Evolutionary conservation across 257 asterid species (phyloP).

Genomic region (Ophiorrhiza pumila): DNA sequence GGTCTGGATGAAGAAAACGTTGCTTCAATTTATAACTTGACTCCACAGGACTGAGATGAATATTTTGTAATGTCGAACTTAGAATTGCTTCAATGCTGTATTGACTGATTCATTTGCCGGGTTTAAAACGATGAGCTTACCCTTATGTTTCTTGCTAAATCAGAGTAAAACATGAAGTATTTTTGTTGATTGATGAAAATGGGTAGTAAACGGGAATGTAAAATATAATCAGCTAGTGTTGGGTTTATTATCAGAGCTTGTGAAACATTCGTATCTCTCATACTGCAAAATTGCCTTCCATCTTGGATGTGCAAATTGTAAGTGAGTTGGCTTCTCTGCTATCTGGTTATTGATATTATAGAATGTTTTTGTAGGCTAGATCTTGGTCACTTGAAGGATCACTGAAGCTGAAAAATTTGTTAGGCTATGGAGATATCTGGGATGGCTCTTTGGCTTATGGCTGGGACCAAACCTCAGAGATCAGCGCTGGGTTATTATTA

Average conservation of each 20-base stretch:
- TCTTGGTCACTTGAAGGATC: slow-evolving; percentile 80
- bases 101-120: neutral
- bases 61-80: neutral
- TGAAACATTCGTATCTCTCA: neutral
- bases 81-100: neutral
- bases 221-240: neutral
- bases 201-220: too few species aligned
- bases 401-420: slow-evolving; percentile 66
- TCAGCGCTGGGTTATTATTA: slow-evolving; percentile 70
- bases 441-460: slow-evolving; percentile 85
- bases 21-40: neutral
- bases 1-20: neutral
- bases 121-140: neutral
- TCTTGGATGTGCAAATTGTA: neutral
- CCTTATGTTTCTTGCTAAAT: neutral
- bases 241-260: slow-evolving; percentile 1
- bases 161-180: neutral
- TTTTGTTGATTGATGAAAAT: neutral
- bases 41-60: neutral
- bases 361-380: slow-evolving; percentile 61
- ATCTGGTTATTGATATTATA: slow-evolving; percentile 26
- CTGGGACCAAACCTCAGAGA: slow-evolving; percentile 74
- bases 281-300: neutral
- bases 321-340: neutral
- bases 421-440: slow-evolving; percentile 96